Evolutionary conservation across 163 green algal species (phyloP).

Genomic region (Picocystis sp.): DNA sequence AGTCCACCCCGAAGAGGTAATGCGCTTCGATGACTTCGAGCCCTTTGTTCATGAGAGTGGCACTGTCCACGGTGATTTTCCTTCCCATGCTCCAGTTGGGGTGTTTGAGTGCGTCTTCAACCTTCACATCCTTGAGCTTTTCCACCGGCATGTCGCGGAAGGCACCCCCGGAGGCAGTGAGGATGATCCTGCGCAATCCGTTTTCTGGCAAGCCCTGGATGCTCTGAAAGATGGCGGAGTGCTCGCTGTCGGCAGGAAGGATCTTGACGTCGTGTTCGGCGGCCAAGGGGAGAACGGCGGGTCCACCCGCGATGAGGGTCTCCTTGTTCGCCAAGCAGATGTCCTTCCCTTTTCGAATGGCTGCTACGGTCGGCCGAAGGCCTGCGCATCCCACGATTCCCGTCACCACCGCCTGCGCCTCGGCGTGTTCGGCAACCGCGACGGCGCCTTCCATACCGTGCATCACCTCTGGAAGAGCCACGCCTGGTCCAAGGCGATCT

Average conservation of each 20-base stretch:
- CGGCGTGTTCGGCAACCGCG: conserved; percentile 47
- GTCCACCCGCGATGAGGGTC: conserved; percentile 82
- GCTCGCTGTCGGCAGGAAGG: conserved; percentile 88
- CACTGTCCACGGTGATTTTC: conserved; percentile 96
- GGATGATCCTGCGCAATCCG: conserved; percentile 84
- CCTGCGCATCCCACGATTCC: conserved; percentile 93
- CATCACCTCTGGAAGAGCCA: conserved; percentile 70
- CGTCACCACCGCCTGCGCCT: conserved; percentile 52
- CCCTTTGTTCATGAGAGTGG: conserved; percentile 99
- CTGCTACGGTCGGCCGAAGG: conserved; percentile 81
- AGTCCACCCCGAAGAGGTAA: conserved; percentile 89
- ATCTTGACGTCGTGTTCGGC: conserved; percentile 79
- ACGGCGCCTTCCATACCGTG: conserved; percentile 41
- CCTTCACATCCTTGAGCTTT: conserved; percentile 63
- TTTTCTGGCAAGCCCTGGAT: conserved; percentile 39
- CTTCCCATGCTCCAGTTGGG: conserved; percentile 80
- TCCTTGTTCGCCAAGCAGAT: conserved; percentile 99
- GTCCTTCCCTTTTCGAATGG: conserved; percentile 87
- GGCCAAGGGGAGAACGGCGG: conserved; percentile 71
- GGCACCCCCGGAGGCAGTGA: conserved; percentile 87
- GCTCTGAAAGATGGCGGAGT: conserved; percentile 90
- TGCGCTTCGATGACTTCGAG: conserved; percentile 96
- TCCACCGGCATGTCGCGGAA: conserved; percentile 91
- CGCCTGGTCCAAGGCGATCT: conserved; percentile 25
- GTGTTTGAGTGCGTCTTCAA: conserved; percentile 72